These are phyloP conservation scores for Aureobasidium uvarum DNA, from an alignment of 2,329 filamentous ascomycete genomes.

Conservation along the genomic window DNA sequence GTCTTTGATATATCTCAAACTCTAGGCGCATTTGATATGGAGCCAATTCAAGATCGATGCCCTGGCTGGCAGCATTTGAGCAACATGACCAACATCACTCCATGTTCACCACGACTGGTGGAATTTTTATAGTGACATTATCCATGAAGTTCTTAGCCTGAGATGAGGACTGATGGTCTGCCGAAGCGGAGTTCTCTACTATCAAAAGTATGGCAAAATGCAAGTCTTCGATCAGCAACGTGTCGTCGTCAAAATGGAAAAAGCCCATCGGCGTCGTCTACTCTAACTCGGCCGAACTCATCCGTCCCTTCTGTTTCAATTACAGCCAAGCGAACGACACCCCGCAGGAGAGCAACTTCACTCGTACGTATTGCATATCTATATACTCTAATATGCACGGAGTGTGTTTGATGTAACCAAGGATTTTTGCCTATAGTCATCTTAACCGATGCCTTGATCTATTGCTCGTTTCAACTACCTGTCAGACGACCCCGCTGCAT, in stretches of 20 bases:
- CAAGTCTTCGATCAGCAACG: background rate
- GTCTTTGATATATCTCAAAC: constrained; percentile 17
- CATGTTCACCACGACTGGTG: background rate
- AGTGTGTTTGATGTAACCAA: constrained; percentile 11
- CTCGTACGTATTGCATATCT: constrained; percentile 11
- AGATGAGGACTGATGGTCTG: background rate
- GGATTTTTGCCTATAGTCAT: constrained; percentile 4
- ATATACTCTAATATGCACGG: constrained; percentile 17
- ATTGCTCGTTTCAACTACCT: constrained; percentile 1
- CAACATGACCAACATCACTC: background rate
- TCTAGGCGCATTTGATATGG: constrained; percentile 20
- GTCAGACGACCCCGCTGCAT: constrained; percentile 11
- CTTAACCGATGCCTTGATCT: constrained; percentile 11
- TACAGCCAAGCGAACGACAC: constrained; percentile 15
- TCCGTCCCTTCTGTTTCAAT: constrained; percentile 17
- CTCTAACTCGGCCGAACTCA: constrained; percentile 23
- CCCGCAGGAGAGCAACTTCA: background rate
- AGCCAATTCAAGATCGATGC: constrained; percentile 18
- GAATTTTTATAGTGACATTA: background rate
- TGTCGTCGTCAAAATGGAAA: background rate
- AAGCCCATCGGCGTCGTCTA: background rate
- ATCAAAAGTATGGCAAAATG: constrained; percentile 15
- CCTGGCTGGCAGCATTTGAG: constrained; percentile 5
- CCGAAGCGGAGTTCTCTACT: background rate
- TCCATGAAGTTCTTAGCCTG: constrained; percentile 3